phyloP scores from a whole-genome alignment of 345 rosid genomes.

The Sisymbrium altissimum region DNA sequence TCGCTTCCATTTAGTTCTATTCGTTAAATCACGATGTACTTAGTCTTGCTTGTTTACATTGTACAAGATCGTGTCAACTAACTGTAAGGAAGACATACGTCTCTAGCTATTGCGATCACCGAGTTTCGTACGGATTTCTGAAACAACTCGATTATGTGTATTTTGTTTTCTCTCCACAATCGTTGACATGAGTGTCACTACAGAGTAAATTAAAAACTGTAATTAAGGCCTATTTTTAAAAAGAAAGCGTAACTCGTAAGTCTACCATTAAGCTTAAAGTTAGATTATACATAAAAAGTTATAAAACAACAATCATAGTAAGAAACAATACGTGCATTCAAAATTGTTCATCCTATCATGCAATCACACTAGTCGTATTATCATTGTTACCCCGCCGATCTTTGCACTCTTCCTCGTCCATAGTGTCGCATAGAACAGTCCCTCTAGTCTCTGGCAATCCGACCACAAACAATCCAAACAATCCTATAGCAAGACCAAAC shows the following conservation, averaged over 20 bases:
- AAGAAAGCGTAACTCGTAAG: neutral
- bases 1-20: no score
- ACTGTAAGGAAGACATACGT: neutral
- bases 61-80: no score
- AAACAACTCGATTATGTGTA: neutral
- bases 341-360: neutral
- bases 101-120: neutral
- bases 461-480: slow-evolving; percentile 49
- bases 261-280: neutral
- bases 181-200: no score
- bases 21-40: no score
- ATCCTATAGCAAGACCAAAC: slow-evolving; percentile 53
- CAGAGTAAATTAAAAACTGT: no score
- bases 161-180: no score
- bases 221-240: neutral
- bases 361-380: neutral
- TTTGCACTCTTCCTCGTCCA: slow-evolving; percentile 60
- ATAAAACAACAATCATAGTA: neutral
- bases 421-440: slow-evolving; percentile 45
- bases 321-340: neutral
- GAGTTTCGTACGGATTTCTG: neutral
- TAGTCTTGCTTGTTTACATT: no score
- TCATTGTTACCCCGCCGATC: slow-evolving; percentile 1
- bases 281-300: neutral
- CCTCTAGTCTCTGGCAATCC: slow-evolving; percentile 66